Evolutionary conservation across 495 filamentous ascomycete genomes (phyloP), one percentile per base, ranked within the genome.

Genomic region (Penicillium antarcticum): DNA sequence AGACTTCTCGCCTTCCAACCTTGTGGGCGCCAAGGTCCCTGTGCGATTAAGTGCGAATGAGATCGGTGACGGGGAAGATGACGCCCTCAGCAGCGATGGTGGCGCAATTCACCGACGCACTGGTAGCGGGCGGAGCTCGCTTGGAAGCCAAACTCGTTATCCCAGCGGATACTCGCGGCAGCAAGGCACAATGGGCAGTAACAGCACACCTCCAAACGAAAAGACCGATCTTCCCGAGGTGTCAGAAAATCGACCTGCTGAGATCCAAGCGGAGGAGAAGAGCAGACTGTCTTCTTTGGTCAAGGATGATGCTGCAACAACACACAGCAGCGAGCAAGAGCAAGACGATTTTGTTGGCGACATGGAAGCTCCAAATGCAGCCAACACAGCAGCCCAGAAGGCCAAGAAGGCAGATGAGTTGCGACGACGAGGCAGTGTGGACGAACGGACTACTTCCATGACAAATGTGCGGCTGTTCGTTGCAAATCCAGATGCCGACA

Each of bases 1-100:
- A 11, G 82, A 86, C 13, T 92, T 90, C 67, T 83, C 80, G 8
- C 85, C 87, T 1, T 85, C 78, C 14, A 90, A 88, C 48, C 78
- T 91, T 48, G 82, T 87, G 24, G 69, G 74, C n/a, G 88, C 84
- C 13, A 87, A 85, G 23, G 91, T 97, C 31, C 95, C 95, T 1
- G 83, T 95, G 54, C 84, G 94, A 38, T 74, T 99, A 49, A 96
- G 89, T 69, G 95, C 95, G 5, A 95, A 86, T 57, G 94, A 99
- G 65, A 87, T 97, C 4, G 91, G 92, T 43, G 91, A 92, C 56
- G 90, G 81, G 39, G 86, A 88, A 13, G 89, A 96, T 44, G 87
- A 89, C 34, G 60, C 69, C 31, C 73, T 71, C 56, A 80, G 81
- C 47, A 57, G 14, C 46, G 73, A 78, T 23, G 73, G 76, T 46